Percentiles rank a stretch among this genome's conserved stretches.
These are phyloP conservation scores for Penicillium sp. DNA, from an alignment of 2,329 filamentous ascomycete species.

Conservation along the genomic window DNA sequence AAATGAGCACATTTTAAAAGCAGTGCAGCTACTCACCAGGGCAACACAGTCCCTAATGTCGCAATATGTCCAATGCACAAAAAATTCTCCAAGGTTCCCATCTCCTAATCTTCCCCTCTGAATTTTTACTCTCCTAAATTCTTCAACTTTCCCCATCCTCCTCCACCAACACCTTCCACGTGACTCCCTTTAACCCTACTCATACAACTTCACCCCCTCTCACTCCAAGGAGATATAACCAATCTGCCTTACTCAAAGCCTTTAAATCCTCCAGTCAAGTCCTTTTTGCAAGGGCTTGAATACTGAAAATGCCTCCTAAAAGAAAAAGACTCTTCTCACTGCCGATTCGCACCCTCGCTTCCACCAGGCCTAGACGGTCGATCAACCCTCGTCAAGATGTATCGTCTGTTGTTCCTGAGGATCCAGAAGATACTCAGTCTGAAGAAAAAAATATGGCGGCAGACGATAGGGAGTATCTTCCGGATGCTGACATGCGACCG, in stretches of 20 bases:
- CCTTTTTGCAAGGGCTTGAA: neutral
- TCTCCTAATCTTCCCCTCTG: neutral
- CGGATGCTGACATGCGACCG: neutral
- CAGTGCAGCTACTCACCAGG: neutral
- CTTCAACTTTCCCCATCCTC: slow-evolving; percentile 2
- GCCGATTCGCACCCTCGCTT: neutral
- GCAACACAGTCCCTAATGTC: neutral
- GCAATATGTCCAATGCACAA: neutral
- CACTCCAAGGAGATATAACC: neutral
- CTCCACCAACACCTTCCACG: slow-evolving; percentile 14
- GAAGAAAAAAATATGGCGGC: neutral
- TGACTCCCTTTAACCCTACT: slow-evolving; percentile 19
- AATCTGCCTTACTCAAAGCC: neutral
- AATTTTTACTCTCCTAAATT: neutral
- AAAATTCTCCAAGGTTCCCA: neutral
- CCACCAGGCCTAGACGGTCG: slow-evolving; percentile 1
- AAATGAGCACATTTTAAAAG: neutral
- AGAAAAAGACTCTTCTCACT: neutral
- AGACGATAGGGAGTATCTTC: neutral
- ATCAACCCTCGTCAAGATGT: neutral
- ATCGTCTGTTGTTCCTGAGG: neutral
- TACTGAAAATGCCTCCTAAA: neutral
- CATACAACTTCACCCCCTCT: slow-evolving; percentile 11
- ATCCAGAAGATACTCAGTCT: neutral
- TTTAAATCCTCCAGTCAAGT: neutral